These are phyloP conservation scores for Sugiyamaella chiloensis DNA, from an alignment of 805 yeast genomes.

Conservation along the genomic window DNA sequence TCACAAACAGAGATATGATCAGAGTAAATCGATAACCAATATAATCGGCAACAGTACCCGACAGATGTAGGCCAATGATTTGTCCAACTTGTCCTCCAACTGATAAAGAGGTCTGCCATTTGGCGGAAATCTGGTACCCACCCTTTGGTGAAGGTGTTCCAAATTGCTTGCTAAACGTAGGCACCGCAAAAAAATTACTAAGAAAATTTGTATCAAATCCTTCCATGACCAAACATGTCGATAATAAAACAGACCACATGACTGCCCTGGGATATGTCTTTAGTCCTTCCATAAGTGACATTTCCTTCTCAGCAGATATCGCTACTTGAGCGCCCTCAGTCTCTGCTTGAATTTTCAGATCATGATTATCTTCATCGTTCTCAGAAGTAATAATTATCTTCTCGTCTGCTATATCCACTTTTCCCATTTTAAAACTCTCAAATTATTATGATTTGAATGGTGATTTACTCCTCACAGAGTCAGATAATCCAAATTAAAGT, in stretches of 20 bases:
- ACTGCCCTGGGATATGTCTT: constrained; percentile 40
- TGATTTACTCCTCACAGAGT: too few species aligned
- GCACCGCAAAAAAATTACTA: constrained; percentile 43
- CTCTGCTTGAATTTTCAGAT: too few species aligned
- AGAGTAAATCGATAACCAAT: constrained; percentile 46
- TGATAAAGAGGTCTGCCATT: constrained; percentile 25
- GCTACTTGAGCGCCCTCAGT: constrained; percentile 23
- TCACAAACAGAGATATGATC: constrained; percentile 35
- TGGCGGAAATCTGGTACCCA: constrained; percentile 19
- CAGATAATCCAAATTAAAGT: too few species aligned
- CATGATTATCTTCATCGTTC: too few species aligned
- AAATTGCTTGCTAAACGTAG: constrained; percentile 41
- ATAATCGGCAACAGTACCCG: constrained; percentile 44
- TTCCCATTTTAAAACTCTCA: too few species aligned
- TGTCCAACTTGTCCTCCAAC: constrained; percentile 36
- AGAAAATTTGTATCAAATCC: constrained; percentile 46
- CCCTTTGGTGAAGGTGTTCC: constrained; percentile 32
- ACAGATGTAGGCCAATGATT: constrained; percentile 44
- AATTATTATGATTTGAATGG: too few species aligned
- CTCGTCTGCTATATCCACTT: too few species aligned
- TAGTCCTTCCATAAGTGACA: constrained; percentile 34
- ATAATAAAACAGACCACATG: constrained; percentile 44
- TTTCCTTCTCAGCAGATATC: constrained; percentile 25
- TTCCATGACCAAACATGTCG: constrained; percentile 46
- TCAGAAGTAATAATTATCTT: too few species aligned